phyloP scores from a whole-genome alignment of 495 filamentous ascomycete genomes.

The Mytilinidion resinicola region DNA sequence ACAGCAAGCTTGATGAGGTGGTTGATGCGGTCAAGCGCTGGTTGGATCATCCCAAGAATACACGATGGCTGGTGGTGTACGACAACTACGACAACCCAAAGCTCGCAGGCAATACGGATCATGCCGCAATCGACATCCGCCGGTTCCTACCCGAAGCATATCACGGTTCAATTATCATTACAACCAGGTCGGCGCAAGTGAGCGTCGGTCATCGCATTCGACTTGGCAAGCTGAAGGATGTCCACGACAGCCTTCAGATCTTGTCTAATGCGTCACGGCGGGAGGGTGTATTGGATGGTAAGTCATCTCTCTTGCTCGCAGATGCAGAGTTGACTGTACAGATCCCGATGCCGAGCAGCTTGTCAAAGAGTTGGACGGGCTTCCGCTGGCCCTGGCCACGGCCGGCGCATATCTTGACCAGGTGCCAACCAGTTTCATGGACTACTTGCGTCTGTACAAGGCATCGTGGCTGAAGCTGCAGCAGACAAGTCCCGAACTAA shows the following conservation, averaged over 20 bases:
- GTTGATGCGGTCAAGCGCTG: slow-evolving; percentile 32
- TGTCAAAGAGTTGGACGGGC: slow-evolving; percentile 17
- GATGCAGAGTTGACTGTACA: too few species aligned
- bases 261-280: slow-evolving; percentile 13
- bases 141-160: slow-evolving; percentile 31
- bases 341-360: slow-evolving; percentile 9
- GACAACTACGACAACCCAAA: slow-evolving; percentile 29
- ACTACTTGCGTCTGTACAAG: slow-evolving; percentile 10
- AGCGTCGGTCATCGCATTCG: slow-evolving; percentile 27
- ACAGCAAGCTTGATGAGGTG: slow-evolving; percentile 14
- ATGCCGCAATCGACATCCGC: slow-evolving; percentile 29
- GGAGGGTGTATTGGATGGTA: slow-evolving; percentile 11
- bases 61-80: slow-evolving; percentile 31
- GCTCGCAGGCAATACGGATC: slow-evolving; percentile 12
- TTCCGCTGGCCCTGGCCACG: slow-evolving; percentile 25
- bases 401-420: slow-evolving; percentile 22
- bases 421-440: slow-evolving; percentile 4
- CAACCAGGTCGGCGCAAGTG: slow-evolving; percentile 35
- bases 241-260: slow-evolving; percentile 15
- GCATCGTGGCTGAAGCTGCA: slow-evolving; percentile 10
- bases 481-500: slow-evolving; percentile 4
- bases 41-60: slow-evolving; percentile 28
- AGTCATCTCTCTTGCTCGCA: background rate
- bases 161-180: slow-evolving; percentile 39
- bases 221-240: background rate